Conservation (phyloP, 2,329 filamentous ascomycete species). For the Elsinoe arachidis region DNA sequence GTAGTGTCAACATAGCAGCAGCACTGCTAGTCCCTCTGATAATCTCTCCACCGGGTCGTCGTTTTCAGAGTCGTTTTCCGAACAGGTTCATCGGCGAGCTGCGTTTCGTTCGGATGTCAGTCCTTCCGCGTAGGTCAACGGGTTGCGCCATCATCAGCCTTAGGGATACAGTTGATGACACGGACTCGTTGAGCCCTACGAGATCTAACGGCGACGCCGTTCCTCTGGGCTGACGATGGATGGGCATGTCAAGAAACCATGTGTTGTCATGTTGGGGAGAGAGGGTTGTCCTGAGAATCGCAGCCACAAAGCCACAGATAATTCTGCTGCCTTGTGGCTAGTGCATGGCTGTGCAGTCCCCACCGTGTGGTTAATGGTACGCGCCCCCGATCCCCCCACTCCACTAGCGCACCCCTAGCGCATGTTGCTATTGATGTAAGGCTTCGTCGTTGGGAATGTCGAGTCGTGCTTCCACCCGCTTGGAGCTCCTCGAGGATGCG, state of each 20-base stretch:
- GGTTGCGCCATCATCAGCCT: neutral
- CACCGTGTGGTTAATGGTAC: neutral
- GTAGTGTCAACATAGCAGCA: neutral
- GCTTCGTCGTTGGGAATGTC: neutral
- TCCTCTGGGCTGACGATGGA: neutral
- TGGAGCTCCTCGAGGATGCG: neutral
- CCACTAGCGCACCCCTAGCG: neutral
- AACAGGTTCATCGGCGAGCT: neutral
- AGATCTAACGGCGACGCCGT: neutral
- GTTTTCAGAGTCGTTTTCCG: neutral
- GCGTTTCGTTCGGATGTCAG: neutral
- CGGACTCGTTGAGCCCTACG: neutral
- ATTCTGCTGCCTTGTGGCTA: constrained; percentile 6
- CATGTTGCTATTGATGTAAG: constrained; percentile 7
- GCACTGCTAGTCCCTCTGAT: too few species aligned
- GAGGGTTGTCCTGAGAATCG: neutral
- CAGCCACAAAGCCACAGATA: neutral
- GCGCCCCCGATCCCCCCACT: neutral
- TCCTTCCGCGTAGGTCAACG: neutral
- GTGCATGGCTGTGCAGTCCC: constrained; percentile 6
- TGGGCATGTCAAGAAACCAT: neutral
- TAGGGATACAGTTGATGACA: neutral
- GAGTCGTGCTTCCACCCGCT: neutral
- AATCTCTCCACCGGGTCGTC: neutral
- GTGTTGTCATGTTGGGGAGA: neutral